phyloP scores from a whole-genome alignment of 306 rosid genomes.

The Fragaria iinumae region DNA sequence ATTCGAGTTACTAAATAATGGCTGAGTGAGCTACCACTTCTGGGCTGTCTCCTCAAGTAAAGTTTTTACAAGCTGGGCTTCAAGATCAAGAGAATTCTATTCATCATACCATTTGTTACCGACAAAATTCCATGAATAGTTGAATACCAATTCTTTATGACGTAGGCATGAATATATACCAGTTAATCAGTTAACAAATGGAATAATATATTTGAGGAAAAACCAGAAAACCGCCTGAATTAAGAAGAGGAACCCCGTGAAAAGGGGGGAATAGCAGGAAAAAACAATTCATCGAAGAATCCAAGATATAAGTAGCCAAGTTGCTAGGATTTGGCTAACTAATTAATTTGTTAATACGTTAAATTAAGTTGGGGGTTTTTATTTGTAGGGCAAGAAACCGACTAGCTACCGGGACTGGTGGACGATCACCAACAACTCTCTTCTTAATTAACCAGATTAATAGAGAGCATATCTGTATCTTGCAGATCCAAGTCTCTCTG shows the following conservation, averaged over 20 bases:
- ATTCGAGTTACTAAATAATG: too few relatives aligned
- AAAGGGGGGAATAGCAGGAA: not conserved
- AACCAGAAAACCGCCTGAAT: not conserved
- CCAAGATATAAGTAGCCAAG: not conserved
- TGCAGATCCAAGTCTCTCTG: not conserved
- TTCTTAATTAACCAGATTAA: not conserved
- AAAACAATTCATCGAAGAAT: not conserved
- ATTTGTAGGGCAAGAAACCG: not conserved
- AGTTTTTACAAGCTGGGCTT: too few relatives aligned
- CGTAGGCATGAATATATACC: too few relatives aligned
- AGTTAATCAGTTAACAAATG: not conserved
- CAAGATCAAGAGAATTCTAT: too few relatives aligned
- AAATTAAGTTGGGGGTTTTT: not conserved
- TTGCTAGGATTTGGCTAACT: not conserved
- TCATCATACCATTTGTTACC: too few relatives aligned
- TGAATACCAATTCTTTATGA: too few relatives aligned
- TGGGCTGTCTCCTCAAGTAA: too few relatives aligned
- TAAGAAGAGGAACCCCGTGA: not conserved
- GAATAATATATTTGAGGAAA: not conserved
- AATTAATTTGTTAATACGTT: too few relatives aligned
- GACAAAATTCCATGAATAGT: not conserved
- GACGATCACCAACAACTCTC: not conserved
- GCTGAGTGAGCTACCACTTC: too few relatives aligned
- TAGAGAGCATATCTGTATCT: not conserved
- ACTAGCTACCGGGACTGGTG: not conserved